Conservation (phyloP, 805 yeast genomes). For the Kodamaea lidongshanica region DNA sequence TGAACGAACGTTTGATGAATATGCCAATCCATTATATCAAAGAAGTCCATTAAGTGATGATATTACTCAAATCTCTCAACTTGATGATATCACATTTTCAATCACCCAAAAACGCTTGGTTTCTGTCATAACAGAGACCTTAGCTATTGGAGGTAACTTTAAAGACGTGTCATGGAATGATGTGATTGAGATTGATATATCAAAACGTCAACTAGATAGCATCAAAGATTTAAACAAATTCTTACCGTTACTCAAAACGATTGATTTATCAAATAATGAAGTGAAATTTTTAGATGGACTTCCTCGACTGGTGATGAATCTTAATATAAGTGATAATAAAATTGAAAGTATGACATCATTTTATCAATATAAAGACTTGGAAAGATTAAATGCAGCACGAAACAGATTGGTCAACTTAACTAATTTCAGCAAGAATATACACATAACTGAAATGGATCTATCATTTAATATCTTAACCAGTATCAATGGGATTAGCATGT, state of each 20-base stretch:
- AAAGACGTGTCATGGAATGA: constrained; percentile 38
- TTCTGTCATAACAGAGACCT: constrained; percentile 38
- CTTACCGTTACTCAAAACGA: constrained; percentile 36
- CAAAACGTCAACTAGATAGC: constrained; percentile 29
- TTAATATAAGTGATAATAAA: constrained; percentile 34
- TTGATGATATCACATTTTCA: constrained; percentile 43
- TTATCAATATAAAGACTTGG: constrained; percentile 34
- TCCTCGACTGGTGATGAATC: constrained; percentile 32
- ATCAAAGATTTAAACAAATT: constrained; percentile 39
- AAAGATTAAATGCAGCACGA: constrained; percentile 33
- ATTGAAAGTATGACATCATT: constrained; percentile 40
- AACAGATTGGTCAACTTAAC: constrained; percentile 33
- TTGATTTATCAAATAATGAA: constrained; percentile 39
- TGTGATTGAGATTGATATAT: constrained; percentile 31
- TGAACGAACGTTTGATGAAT: constrained; percentile 1
- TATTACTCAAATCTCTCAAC: constrained; percentile 38
- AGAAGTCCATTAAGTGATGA: constrained; percentile 17
- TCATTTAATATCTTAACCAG: constrained; percentile 30
- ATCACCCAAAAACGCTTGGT: constrained; percentile 41
- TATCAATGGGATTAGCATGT: constrained; percentile 30
- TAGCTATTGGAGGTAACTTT: constrained; percentile 27
- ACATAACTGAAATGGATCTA: constrained; percentile 37
- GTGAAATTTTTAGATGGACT: constrained; percentile 42
- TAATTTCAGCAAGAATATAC: constrained; percentile 33
- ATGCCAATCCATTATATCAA: constrained; percentile 5